phyloP scores from a whole-genome alignment of 140 eudicot species.

The Anethum foeniculum region DNA sequence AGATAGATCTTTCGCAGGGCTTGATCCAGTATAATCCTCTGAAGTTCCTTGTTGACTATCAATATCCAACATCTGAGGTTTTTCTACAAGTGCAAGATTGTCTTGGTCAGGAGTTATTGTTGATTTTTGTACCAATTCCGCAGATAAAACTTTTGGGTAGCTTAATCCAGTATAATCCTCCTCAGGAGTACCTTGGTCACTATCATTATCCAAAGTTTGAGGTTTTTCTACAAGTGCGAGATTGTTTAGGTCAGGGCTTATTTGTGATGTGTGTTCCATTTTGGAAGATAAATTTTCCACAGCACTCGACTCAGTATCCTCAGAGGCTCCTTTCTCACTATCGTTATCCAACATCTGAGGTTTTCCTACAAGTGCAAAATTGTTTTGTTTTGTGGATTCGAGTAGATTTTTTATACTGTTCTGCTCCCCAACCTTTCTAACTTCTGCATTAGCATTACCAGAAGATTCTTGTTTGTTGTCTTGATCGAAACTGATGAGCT shows the following conservation, averaged over 20 bases:
- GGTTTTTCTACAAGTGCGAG: slow-evolving; percentile 43
- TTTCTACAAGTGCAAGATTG: slow-evolving; percentile 15
- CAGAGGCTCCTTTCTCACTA: slow-evolving; percentile 13
- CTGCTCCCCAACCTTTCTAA: slow-evolving; percentile 14
- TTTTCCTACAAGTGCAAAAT: slow-evolving; percentile 10
- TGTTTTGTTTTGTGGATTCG: slow-evolving; percentile 6
- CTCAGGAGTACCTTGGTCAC: slow-evolving; percentile 17
- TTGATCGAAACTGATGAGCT: slow-evolving; percentile 20
- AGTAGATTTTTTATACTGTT: slow-evolving; percentile 4
- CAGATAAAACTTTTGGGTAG: slow-evolving; percentile 7
- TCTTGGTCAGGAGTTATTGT: slow-evolving; percentile 15
- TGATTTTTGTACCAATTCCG: slow-evolving; percentile 18
- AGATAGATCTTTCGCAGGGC: slow-evolving; percentile 13
- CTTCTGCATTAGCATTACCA: slow-evolving; percentile 4
- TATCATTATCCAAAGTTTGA: slow-evolving; percentile 16
- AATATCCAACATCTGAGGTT: slow-evolving; percentile 14
- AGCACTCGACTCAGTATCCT: neutral
- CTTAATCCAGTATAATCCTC: slow-evolving; percentile 12
- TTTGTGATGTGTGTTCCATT: slow-evolving; percentile 13
- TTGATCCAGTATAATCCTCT: neutral
- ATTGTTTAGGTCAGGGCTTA: slow-evolving; percentile 19
- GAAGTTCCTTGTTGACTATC: neutral
- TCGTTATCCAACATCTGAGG: slow-evolving; percentile 22
- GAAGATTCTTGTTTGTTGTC: slow-evolving; percentile 20
- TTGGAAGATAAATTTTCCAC: slow-evolving; percentile 14